These are phyloP conservation scores for Nemophila menziesii DNA, from an alignment of 257 asterid species.

Conservation along the genomic window DNA sequence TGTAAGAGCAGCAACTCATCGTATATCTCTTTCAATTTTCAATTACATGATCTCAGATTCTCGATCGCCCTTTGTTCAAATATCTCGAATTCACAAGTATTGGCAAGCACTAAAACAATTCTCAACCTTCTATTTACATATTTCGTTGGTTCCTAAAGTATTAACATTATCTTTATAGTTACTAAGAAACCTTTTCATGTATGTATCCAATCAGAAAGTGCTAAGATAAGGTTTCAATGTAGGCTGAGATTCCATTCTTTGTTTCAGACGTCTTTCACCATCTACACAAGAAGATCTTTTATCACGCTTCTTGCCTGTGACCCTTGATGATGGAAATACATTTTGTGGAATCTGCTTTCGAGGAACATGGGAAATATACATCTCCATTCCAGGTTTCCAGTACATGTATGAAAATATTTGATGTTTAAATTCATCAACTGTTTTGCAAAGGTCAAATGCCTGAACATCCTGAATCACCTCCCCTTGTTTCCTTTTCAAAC, in stretches of 20 bases:
- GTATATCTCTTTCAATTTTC: too few species aligned
- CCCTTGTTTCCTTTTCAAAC: slow-evolving; percentile 80
- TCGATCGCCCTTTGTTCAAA: too few species aligned
- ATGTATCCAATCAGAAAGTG: too few species aligned
- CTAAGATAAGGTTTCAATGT: too few species aligned
- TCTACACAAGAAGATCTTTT: slow-evolving; percentile 28
- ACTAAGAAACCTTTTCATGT: too few species aligned
- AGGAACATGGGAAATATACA: slow-evolving; percentile 77
- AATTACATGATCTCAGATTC: too few species aligned
- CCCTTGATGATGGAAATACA: slow-evolving; percentile 51
- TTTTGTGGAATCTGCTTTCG: slow-evolving; percentile 81
- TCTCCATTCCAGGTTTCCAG: slow-evolving; percentile 95
- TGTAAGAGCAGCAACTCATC: too few species aligned
- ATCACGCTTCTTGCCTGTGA: slow-evolving; percentile 26
- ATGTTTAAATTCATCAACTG: slow-evolving; percentile 87
- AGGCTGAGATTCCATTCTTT: slow-evolving; percentile 45
- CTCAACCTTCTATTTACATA: too few species aligned
- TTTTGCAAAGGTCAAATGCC: slow-evolving; percentile 83
- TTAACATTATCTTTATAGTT: too few species aligned
- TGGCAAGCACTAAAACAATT: too few species aligned
- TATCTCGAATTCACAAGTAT: too few species aligned
- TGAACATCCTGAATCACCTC: slow-evolving; percentile 81
- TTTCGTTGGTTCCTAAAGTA: too few species aligned
- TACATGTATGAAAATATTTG: slow-evolving; percentile 57
- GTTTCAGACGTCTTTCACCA: slow-evolving; percentile 32